Base-by-base conservation (phyloP, 2,329 filamentous ascomycete species). In the Fusarium nelsonii region DNA sequence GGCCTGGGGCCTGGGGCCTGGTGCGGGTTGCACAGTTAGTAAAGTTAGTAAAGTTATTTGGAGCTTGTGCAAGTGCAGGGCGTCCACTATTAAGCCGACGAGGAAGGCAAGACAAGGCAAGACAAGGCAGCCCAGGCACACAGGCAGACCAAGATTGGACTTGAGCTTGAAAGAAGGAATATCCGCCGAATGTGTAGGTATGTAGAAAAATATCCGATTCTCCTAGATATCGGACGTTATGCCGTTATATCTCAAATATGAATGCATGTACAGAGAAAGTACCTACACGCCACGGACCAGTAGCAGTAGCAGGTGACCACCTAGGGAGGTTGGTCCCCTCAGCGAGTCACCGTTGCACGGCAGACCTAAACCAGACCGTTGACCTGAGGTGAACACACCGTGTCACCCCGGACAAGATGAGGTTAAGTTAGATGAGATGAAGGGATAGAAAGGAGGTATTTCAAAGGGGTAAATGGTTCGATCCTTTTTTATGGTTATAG, bases 31-130 rank as follows among this genome's bases (percentile, higher is more conserved):
- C 65, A 65, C 65, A 59, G 65, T 55, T 50, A 55, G 52, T 48
- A 55, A n/a, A n/a, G n/a, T 23, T 5, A 3, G 23, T 23, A 23
- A 51, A 34, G 58, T 43, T 63, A 48, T 67, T 56, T 70, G 37
- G 51, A 61, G 63, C 66, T 53, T 51, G 50, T 63, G 63, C 66
- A 65, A 58, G 46, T 59, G 32, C 48, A 65, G 41, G 48, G 40
- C 62, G 58, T 46, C 66, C 66, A 63, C 66, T 70, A 67, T 69
- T 61, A 39, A 66, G 43, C 65, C 54, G 50, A 50, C 41, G 37
- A 32, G 36, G 23, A 28, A 50, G 46, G 16, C 20, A 50, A 39
- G 33, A 6, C 12, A 20, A 41, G 12, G 46, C 32, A 49, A 14
- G n/a, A 14, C 18, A 49, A 32, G 33, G 20, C 16, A 50, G 33